phyloP scores from a whole-genome alignment of 129 eudicot species.

The Erigeron canadensis region DNA sequence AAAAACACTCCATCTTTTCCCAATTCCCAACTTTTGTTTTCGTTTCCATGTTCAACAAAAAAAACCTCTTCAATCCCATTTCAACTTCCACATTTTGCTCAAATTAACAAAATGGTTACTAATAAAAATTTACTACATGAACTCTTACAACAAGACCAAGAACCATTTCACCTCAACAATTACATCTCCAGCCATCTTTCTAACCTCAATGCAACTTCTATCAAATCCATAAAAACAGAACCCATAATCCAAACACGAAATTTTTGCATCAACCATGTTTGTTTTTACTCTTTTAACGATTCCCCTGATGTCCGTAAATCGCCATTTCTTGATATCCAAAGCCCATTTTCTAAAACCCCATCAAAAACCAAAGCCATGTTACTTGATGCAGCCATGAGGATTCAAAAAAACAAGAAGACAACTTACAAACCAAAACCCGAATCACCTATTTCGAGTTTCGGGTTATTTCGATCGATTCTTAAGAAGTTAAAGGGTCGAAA shows the following conservation, averaged over 20 bases:
- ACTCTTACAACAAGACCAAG: constrained; percentile 72
- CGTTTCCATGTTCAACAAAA: background rate
- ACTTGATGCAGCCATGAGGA: constrained; percentile 75
- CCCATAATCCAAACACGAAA: constrained; percentile 29
- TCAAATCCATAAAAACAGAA: constrained; percentile 40
- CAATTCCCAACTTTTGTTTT: background rate
- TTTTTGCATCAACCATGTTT: constrained; percentile 54
- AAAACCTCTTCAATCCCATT: background rate
- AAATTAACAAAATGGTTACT: background rate
- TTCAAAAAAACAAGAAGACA: constrained; percentile 47
- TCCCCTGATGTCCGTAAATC: constrained; percentile 59
- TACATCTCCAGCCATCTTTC: constrained; percentile 52
- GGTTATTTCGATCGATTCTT: constrained; percentile 64
- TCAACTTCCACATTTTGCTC: background rate
- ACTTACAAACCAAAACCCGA: constrained; percentile 34
- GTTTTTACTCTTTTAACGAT: constrained; percentile 49
- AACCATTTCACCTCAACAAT: constrained; percentile 59
- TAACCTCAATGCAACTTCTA: constrained; percentile 31
- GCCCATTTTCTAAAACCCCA: constrained; percentile 67
- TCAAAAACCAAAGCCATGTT: constrained; percentile 64
- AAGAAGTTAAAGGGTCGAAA: constrained; percentile 50
- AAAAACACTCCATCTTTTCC: background rate
- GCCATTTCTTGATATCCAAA: constrained; percentile 38
- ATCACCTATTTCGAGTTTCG: constrained; percentile 34
- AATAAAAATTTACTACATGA: constrained; percentile 50